Evolutionary conservation across 2,329 filamentous ascomycete genomes (phyloP).

Genomic region (Ceratocystis destructans): DNA sequence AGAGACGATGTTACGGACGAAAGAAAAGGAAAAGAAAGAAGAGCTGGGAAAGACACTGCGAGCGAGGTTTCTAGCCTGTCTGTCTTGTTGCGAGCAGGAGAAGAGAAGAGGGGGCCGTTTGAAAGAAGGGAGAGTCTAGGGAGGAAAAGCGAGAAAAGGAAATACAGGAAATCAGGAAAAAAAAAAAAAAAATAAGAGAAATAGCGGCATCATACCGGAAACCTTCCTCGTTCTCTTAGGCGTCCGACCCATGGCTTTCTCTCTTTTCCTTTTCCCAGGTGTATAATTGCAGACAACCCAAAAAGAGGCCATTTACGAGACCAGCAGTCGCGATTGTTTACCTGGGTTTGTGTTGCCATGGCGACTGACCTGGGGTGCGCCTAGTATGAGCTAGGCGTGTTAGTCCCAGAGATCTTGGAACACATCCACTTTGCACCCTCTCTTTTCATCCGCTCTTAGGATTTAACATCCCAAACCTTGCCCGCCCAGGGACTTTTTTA

Average conservation of each 20-base stretch:
- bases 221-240: not conserved
- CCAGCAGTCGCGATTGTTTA: constrained; percentile 12
- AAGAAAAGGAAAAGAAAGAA: not conserved
- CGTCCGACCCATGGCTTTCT: not conserved
- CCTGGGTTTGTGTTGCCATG: constrained; percentile 1
- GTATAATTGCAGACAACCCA: constrained; percentile 7
- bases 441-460: not conserved
- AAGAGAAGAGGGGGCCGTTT: not conserved
- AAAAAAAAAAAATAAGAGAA: not conserved
- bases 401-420: constrained; percentile 5
- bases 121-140: constrained; percentile 4
- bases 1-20: not conserved
- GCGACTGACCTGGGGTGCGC: not conserved
- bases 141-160: not conserved
- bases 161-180: not conserved
- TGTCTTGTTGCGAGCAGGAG: not conserved
- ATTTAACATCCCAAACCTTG: not conserved
- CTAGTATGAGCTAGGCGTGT: constrained; percentile 1
- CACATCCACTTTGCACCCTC: constrained; percentile 7
- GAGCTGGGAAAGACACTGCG: not conserved
- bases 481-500: no score
- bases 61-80: not conserved
- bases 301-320: constrained; percentile 3
- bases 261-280: constrained; percentile 5
- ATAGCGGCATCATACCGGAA: not conserved